Evolutionary conservation across 768 basidiomycete genomes (phyloP).

Genomic region (Galerina marginata): DNA sequence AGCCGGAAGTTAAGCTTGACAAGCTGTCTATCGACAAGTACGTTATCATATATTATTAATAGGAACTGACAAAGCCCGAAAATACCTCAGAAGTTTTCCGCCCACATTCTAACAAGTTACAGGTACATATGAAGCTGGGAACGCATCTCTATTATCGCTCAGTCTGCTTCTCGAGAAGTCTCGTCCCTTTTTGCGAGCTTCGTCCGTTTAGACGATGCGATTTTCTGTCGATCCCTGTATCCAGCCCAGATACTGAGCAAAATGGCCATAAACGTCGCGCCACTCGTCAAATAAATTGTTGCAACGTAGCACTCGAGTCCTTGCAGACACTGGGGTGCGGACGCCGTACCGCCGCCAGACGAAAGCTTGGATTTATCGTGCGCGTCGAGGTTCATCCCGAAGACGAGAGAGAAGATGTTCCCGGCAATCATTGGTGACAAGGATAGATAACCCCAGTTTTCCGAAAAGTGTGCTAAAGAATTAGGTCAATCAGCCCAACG

Average conservation of each 20-base stretch:
- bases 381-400: conserved; percentile 81
- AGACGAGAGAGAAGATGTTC: conserved; percentile 84
- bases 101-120: too few relatives aligned
- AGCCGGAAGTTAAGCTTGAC: too few relatives aligned
- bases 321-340: conserved; percentile 52
- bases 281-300: conserved; percentile 58
- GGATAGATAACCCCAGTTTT: conserved; percentile 86
- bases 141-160: background rate
- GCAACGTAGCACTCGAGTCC: conserved; percentile 66
- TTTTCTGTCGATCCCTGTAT: conserved; percentile 49
- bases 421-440: conserved; percentile 79
- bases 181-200: conserved; percentile 9
- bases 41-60: too few relatives aligned
- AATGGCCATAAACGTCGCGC: conserved; percentile 50
- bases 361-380: conserved; percentile 46
- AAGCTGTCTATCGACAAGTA: too few relatives aligned
- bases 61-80: too few relatives aligned
- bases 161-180: background rate
- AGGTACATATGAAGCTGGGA: background rate
- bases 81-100: too few relatives aligned
- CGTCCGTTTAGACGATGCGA: conserved; percentile 17
- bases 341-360: background rate
- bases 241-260: conserved; percentile 56
- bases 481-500: background rate
- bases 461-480: conserved; percentile 58